These are phyloP conservation scores for Penicillium sp. DNA, from an alignment of 2,329 filamentous ascomycete genomes.

Conservation along the genomic window DNA sequence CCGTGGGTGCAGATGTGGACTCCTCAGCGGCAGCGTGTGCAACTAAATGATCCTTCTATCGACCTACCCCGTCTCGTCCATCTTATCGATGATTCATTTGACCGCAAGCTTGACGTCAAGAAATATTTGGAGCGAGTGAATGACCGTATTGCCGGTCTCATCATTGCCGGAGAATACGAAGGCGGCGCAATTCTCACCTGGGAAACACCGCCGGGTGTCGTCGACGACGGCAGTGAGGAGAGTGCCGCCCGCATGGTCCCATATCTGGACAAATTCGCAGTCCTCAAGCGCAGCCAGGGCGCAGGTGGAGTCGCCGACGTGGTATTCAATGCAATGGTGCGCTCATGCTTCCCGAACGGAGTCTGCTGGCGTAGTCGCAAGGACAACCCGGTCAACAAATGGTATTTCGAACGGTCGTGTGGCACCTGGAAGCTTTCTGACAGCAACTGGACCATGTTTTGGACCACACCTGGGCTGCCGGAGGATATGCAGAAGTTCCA, in stretches of 20 bases:
- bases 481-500: conserved; percentile 54
- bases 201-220: conserved; percentile 69
- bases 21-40: conserved; percentile 62
- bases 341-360: conserved; percentile 80
- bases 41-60: conserved; percentile 75
- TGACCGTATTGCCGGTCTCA: conserved; percentile 79
- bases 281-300: conserved; percentile 82
- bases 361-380: conserved; percentile 90
- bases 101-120: conserved; percentile 74
- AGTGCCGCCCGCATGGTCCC: conserved; percentile 69
- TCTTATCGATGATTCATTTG: conserved; percentile 92
- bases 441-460: conserved; percentile 98
- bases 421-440: conserved; percentile 78
- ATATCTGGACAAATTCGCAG: conserved; percentile 96
- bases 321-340: conserved; percentile 93
- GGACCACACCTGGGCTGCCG: conserved; percentile 72
- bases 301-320: conserved; percentile 91
- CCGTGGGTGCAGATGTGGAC: conserved; percentile 65
- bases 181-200: conserved; percentile 92
- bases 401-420: conserved; percentile 91
- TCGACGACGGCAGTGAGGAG: conserved; percentile 53
- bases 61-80: conserved; percentile 79
- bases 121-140: conserved; percentile 81
- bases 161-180: conserved; percentile 95
- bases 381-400: conserved; percentile 96